Evolutionary conservation across 768 basidiomycete genomes (phyloP).

Genomic region (Auriscalpium vulgare): DNA sequence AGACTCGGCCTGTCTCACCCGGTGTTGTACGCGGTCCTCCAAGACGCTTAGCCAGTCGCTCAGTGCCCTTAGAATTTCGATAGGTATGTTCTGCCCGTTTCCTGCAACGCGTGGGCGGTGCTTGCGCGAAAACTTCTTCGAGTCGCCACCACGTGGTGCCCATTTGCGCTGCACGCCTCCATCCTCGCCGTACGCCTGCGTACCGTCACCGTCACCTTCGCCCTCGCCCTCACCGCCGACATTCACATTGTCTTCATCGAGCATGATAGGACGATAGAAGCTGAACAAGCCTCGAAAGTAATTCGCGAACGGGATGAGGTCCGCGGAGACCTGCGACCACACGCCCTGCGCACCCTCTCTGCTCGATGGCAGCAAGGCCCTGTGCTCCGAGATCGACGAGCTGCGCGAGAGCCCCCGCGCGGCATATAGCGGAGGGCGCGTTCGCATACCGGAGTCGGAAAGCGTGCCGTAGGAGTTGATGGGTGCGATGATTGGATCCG

Average conservation of each 20-base stretch:
- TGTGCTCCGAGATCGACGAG: conserved; percentile 21
- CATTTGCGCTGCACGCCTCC: conserved; percentile 8
- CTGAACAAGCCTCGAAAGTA: conserved; percentile 5
- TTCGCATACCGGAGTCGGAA: conserved; percentile 19
- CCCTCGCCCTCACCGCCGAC: background rate
- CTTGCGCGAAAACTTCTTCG: conserved; percentile 14
- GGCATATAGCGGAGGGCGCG: conserved; percentile 10
- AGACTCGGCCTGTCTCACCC: conserved; percentile 23
- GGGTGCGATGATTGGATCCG: conserved; percentile 33
- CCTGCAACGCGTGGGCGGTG: conserved; percentile 27
- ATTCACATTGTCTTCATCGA: background rate
- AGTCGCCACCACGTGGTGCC: conserved; percentile 1
- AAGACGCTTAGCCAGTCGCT: conserved; percentile 53
- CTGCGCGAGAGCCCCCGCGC: conserved; percentile 9
- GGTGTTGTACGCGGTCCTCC: conserved; percentile 52
- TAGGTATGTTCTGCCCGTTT: conserved; percentile 48
- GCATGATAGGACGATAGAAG: background rate
- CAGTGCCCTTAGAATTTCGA: conserved; percentile 46
- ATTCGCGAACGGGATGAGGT: conserved; percentile 20
- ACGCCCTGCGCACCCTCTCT: background rate
- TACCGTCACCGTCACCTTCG: background rate
- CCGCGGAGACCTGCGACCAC: conserved; percentile 12
- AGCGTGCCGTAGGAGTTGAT: conserved; percentile 48
- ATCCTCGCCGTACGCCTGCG: background rate
- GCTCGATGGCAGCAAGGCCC: conserved; percentile 30